A percentile compares a stretch with the other conserved stretches of the same genome.
Conservation (phyloP, 1,284 basidiomycete species). For the Xerocomus minutiporus region DNA sequence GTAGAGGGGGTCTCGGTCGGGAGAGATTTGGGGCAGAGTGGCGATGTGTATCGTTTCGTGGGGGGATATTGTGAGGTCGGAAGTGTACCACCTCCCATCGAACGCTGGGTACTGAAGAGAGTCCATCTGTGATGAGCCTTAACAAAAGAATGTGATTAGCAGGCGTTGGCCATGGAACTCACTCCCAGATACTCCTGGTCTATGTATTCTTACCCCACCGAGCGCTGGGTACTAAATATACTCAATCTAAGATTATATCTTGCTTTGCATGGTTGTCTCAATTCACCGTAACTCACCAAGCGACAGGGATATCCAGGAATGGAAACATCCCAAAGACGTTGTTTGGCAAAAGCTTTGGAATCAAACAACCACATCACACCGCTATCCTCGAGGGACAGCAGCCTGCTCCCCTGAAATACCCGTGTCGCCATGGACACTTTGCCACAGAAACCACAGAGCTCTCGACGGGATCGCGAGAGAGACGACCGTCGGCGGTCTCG, state of each 20-base stretch:
- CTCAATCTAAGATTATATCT: too few species aligned
- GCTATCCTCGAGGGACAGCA: not conserved
- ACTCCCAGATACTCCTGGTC: too few species aligned
- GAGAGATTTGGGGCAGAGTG: not conserved
- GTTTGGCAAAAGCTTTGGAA: conserved; percentile 28
- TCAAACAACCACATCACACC: conserved; percentile 22
- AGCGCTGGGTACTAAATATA: too few species aligned
- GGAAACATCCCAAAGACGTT: conserved; percentile 4
- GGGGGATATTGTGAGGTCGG: not conserved
- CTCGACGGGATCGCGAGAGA: conserved; percentile 14
- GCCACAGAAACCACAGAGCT: conserved; percentile 18
- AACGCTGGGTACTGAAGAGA: not conserved
- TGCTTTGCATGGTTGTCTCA: too few species aligned
- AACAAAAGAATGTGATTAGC: too few species aligned
- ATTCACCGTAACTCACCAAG: too few species aligned
- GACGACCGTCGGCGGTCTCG: conserved; percentile 14
- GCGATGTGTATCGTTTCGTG: not conserved
- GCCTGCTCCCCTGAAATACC: not conserved
- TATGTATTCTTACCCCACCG: too few species aligned
- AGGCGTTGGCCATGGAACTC: too few species aligned
- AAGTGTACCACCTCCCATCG: not conserved
- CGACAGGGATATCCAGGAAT: not conserved
- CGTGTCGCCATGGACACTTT: conserved; percentile 19
- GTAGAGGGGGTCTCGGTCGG: not conserved
- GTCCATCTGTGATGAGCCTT: not conserved